Conservation (phyloP, 768 basidiomycete species). For the Tricholomella constricta region DNA sequence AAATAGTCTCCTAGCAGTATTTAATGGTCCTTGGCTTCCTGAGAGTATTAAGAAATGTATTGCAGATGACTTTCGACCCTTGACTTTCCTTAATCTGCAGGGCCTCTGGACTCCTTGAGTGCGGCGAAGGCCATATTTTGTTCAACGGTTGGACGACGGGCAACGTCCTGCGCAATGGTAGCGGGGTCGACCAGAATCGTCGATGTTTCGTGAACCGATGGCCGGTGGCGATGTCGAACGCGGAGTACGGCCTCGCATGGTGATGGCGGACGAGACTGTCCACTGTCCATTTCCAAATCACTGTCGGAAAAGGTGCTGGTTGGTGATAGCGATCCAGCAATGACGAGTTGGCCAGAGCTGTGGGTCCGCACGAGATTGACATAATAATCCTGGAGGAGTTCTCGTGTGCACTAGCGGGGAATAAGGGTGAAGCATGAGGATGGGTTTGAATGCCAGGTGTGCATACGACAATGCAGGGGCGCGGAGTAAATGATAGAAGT, state of each 20-base stretch:
- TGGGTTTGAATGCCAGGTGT: conserved; percentile 16
- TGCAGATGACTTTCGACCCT: conserved; percentile 11
- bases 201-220: conserved; percentile 37
- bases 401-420: conserved; percentile 76
- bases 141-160: conserved; percentile 70
- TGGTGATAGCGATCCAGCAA: conserved; percentile 46
- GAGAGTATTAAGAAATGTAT: conserved; percentile 16
- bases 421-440: conserved; percentile 32
- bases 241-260: conserved; percentile 32
- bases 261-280: conserved; percentile 53
- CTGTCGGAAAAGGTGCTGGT: conserved; percentile 48
- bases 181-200: conserved; percentile 45
- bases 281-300: conserved; percentile 58
- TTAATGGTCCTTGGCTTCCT: conserved; percentile 18
- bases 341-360: conserved; percentile 57
- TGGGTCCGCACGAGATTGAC: conserved; percentile 90
- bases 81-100: conserved; percentile 13
- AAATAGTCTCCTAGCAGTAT: conserved; percentile 20
- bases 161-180: conserved; percentile 39
- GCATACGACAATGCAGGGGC: conserved; percentile 12
- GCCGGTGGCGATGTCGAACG: conserved; percentile 22
- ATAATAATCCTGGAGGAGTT: conserved; percentile 92
- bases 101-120: conserved; percentile 51
- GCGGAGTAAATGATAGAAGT: conserved; percentile 17
- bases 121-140: conserved; percentile 86